Conservation (phyloP, 108 stramenopile species). For the Parietichytrium sp. region DNA sequence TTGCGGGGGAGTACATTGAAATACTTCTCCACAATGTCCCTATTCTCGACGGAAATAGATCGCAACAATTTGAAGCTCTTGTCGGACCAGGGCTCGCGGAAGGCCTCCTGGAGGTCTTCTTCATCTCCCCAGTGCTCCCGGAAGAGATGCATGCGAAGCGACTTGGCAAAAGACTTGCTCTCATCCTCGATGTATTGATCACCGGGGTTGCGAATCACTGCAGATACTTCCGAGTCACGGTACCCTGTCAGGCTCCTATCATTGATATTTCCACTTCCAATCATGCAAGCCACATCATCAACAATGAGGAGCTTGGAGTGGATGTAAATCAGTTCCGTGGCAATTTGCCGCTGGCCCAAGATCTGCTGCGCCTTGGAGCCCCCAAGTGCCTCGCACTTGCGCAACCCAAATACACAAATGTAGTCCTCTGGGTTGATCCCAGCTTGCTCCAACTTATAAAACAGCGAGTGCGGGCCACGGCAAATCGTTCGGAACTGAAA, state of each 20-base stretch:
- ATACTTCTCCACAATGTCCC: neutral
- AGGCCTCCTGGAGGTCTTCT: neutral
- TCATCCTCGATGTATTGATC: slow-evolving; percentile 15
- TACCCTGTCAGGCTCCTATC: slow-evolving; percentile 66
- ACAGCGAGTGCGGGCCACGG: neutral
- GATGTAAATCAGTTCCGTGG: slow-evolving; percentile 58
- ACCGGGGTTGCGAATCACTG: no score
- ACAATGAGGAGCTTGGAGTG: slow-evolving; percentile 74
- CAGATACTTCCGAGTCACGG: slow-evolving; percentile 63
- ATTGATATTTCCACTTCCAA: slow-evolving; percentile 70
- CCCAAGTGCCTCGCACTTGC: neutral
- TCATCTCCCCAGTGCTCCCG: slow-evolving; percentile 11
- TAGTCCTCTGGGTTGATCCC: slow-evolving; percentile 2
- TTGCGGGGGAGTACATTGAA: neutral
- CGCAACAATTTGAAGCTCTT: neutral
- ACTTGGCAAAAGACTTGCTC: neutral
- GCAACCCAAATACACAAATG: neutral
- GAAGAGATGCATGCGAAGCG: slow-evolving; percentile 5
- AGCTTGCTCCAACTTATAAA: neutral
- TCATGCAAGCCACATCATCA: slow-evolving; percentile 64
- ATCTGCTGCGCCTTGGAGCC: neutral
- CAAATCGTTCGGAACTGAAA: slow-evolving; percentile 4
- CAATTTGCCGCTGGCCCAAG: neutral
- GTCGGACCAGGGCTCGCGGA: neutral
- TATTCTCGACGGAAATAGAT: neutral